Evolutionary conservation across 2,329 filamentous ascomycete genomes (phyloP).

Genomic region (Sporothrix euskadiensis): DNA sequence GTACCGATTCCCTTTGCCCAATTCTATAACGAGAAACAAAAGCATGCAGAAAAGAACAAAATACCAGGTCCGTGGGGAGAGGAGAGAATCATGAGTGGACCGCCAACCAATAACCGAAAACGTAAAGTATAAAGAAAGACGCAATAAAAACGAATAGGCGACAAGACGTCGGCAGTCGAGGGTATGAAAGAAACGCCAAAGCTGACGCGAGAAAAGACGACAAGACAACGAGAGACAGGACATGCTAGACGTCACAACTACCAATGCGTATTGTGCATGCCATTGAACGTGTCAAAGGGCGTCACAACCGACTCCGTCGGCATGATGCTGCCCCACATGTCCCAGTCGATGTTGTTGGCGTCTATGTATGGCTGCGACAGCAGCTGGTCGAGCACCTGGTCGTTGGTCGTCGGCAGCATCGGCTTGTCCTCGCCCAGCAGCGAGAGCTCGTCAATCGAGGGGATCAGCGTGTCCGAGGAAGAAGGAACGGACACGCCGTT

Average conservation of each 20-base stretch:
- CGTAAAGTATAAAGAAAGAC: background rate
- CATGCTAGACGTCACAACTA: slow-evolving; percentile 9
- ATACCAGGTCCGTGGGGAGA: background rate
- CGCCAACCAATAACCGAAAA: background rate
- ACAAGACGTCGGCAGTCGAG: background rate
- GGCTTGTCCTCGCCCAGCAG: slow-evolving; percentile 7
- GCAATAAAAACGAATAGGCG: background rate
- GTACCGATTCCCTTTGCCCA: background rate
- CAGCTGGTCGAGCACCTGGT: slow-evolving; percentile 46
- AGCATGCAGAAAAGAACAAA: background rate
- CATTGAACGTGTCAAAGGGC: slow-evolving; percentile 34
- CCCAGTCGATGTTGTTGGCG: slow-evolving; percentile 48
- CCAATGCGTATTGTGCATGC: slow-evolving; percentile 34
- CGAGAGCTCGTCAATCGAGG: slow-evolving; percentile 8
- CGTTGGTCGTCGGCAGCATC: slow-evolving; percentile 25
- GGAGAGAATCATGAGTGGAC: background rate
- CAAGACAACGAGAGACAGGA: too few species aligned
- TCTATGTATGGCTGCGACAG: slow-evolving; percentile 48
- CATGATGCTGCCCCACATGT: slow-evolving; percentile 44
- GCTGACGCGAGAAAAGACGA: background rate
- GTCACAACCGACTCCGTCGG: slow-evolving; percentile 19
- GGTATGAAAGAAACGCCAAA: slow-evolving; percentile 13
- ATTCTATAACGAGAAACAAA: background rate
- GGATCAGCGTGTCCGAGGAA: background rate
- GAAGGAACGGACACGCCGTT: background rate